phyloP scores from a whole-genome alignment of 2,329 filamentous ascomycete species.

The Fusarium aywerte region DNA sequence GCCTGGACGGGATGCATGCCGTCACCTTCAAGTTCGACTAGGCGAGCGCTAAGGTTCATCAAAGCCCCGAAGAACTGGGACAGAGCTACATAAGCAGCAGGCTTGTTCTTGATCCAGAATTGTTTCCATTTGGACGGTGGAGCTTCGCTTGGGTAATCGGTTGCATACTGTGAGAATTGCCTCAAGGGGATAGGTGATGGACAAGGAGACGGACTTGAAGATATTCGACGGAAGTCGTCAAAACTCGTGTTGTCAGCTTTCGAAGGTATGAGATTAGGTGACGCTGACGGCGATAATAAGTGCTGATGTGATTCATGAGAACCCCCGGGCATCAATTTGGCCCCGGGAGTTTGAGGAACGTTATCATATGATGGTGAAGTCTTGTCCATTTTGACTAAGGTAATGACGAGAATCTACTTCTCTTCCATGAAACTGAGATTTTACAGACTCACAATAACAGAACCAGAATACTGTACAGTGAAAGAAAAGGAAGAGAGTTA shows the following conservation, averaged over 20 bases:
- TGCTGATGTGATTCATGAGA: slow-evolving; percentile 25
- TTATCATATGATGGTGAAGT: slow-evolving; percentile 37
- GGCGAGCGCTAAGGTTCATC: slow-evolving; percentile 85
- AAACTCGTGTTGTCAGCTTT: slow-evolving; percentile 34
- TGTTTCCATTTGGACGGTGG: slow-evolving; percentile 42
- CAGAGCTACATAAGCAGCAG: slow-evolving; percentile 76
- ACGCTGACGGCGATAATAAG: slow-evolving; percentile 27
- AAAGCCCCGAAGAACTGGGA: slow-evolving; percentile 83
- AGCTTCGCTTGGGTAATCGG: slow-evolving; percentile 13
- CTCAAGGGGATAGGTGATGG: slow-evolving; percentile 39
- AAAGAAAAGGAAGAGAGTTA: slow-evolving; percentile 18
- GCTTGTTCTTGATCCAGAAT: slow-evolving; percentile 75
- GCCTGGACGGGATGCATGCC: slow-evolving; percentile 87
- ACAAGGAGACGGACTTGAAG: slow-evolving; percentile 41
- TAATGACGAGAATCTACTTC: background rate
- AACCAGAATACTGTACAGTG: background rate
- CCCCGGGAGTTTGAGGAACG: slow-evolving; percentile 18
- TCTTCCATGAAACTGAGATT: slow-evolving; percentile 7
- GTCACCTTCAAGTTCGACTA: slow-evolving; percentile 77
- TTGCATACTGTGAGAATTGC: slow-evolving; percentile 12
- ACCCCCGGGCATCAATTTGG: slow-evolving; percentile 27
- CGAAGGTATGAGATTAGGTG: slow-evolving; percentile 16
- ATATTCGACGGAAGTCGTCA: slow-evolving; percentile 40
- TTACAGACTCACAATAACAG: slow-evolving; percentile 2
- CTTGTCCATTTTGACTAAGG: slow-evolving; percentile 26